Percentiles rank a stretch among this genome's conserved stretches.
Evolutionary conservation across 2,329 filamentous ascomycete genomes (phyloP).

Genomic region (Apiospora malaysiana): DNA sequence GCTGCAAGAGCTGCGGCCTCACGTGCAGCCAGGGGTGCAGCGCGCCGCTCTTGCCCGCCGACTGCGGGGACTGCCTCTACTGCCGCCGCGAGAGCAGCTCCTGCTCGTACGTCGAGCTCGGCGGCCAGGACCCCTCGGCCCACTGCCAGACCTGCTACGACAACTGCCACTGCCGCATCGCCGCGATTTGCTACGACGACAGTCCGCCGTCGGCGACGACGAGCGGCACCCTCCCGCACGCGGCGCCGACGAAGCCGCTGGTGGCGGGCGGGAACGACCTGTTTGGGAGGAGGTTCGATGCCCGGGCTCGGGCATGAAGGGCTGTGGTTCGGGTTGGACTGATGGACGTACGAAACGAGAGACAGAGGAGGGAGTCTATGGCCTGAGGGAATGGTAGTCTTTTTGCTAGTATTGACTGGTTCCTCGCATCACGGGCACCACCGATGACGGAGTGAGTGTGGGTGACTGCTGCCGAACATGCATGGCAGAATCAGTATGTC

Average conservation of each 20-base stretch:
- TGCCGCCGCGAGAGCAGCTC: constrained; percentile 35
- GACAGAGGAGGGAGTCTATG: neutral
- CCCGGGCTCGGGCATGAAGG: neutral
- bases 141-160: constrained; percentile 16
- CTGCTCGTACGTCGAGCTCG: constrained; percentile 28
- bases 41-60: constrained; percentile 26
- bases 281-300: constrained; percentile 4
- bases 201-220: neutral
- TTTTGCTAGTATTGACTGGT: neutral
- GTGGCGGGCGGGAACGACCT: neutral
- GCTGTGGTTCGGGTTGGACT: neutral
- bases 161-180: constrained; percentile 2
- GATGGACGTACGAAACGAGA: neutral
- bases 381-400: neutral
- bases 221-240: neutral
- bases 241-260: neutral
- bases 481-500: neutral
- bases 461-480: neutral
- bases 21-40: constrained; percentile 33
- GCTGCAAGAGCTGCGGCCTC: constrained; percentile 30
- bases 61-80: constrained; percentile 33
- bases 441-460: neutral
- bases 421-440: neutral
- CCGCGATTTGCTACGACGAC: neutral
- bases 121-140: constrained; percentile 12